These are phyloP conservation scores for Talaromyces proteolyticus DNA, from an alignment of 495 filamentous ascomycete species.

Conservation along the genomic window DNA sequence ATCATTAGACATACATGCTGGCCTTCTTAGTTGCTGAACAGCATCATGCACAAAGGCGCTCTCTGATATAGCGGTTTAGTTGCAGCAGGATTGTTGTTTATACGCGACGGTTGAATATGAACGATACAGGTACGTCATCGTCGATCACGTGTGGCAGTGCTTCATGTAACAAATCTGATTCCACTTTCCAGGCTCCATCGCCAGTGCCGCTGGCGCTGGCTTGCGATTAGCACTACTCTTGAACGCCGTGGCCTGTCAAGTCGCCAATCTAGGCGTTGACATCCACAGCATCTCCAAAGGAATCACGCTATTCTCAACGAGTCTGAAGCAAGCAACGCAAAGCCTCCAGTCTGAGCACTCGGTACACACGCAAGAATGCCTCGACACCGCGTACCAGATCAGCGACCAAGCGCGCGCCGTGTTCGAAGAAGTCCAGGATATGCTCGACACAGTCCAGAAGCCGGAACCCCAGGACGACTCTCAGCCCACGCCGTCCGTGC, in stretches of 20 bases:
- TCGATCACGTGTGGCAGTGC: neutral
- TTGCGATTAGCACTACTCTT: slow-evolving; percentile 38
- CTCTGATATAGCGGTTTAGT: no score
- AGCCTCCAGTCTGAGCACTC: slow-evolving; percentile 22
- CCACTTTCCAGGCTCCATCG: slow-evolving; percentile 18
- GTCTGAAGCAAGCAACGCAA: slow-evolving; percentile 33
- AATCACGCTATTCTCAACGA: slow-evolving; percentile 37
- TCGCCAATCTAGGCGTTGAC: slow-evolving; percentile 36
- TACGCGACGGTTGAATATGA: no score
- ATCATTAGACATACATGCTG: no score
- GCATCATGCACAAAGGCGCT: no score
- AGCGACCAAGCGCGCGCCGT: slow-evolving; percentile 30
- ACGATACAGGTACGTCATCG: neutral
- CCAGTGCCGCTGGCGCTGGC: slow-evolving; percentile 33
- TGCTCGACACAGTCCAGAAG: slow-evolving; percentile 33
- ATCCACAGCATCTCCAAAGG: slow-evolving; percentile 42
- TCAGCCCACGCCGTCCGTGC: slow-evolving; percentile 22
- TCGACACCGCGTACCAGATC: slow-evolving; percentile 35
- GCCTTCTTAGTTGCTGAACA: no score
- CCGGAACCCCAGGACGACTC: slow-evolving; percentile 24
- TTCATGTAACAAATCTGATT: neutral
- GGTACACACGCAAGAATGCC: slow-evolving; percentile 21
- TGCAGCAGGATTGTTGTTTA: no score
- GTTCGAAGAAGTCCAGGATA: slow-evolving; percentile 39
- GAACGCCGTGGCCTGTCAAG: slow-evolving; percentile 35